Base-by-base conservation (phyloP, 2,329 filamentous ascomycete species). In the Fusarium robinianum region DNA sequence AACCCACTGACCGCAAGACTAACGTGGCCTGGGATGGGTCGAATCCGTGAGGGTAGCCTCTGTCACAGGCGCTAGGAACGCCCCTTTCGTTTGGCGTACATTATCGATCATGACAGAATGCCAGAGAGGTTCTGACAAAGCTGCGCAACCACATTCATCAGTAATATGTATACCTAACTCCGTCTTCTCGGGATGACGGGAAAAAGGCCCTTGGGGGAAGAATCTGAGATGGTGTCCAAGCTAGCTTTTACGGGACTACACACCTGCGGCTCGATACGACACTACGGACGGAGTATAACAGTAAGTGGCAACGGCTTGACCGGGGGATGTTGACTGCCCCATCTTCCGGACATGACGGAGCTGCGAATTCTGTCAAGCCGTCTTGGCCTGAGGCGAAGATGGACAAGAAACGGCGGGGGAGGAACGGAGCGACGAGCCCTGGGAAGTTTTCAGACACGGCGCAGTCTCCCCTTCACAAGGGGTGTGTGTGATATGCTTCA, bases 401-500 rank as follows among this genome's bases (percentile, higher is more conserved):
- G 9, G 8, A 31, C 18, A 33, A 11, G 38, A 23, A 32, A 24
- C 23, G 22, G 44, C 27, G 31, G 19, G 34, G 24, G 37, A 36
- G 31, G 34, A 31, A 31, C 17, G 30, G 39, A 37, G 43, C 27
- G 38, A 44, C 35, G 29, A 38, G 34, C 40, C 35, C 52, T 55
- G 56, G 53, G 49, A 49, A 39, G 40, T 48, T 53, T 39, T 44
- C 41, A 58, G 41, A 46, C 35, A 40, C 27, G 49, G 46, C 55
- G 34, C 41, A n/a, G 30, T 33, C 39, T 49, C 54, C 51, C 51
- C 54, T 57, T 57, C 38, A 45, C 41, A 55, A 57, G 54, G 55
- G 55, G 55, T 34, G 33, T 34, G 33, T 22, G 34, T 44, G 33
- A 40, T 33, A 39, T 53, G 38, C 42, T 39, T 53, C 42, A 51